Percentiles rank a stretch among this genome's conserved stretches.
Conservation (phyloP, 2,329 filamentous ascomycete genomes). For the Elsinoe batatas region DNA sequence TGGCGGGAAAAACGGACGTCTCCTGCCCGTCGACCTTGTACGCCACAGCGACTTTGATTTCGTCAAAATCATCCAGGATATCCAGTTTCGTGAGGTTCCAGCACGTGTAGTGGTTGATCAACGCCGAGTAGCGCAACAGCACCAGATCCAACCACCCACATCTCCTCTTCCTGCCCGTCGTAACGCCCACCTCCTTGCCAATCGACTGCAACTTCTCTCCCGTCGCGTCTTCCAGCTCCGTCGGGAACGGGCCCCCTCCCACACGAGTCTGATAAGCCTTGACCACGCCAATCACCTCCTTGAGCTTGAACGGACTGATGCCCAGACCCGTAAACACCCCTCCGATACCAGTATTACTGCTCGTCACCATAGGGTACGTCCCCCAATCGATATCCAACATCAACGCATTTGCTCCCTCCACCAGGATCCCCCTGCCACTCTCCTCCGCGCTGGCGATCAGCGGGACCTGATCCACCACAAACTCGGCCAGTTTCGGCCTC, state of each 20-base stretch:
- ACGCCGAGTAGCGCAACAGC: constrained; percentile 54
- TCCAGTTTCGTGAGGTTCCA: constrained; percentile 60
- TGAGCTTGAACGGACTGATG: constrained; percentile 51
- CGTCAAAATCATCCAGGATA: constrained; percentile 62
- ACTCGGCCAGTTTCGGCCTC: constrained; percentile 47
- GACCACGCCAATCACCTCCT: constrained; percentile 54
- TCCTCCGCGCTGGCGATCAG: constrained; percentile 54
- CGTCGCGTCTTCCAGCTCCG: constrained; percentile 50
- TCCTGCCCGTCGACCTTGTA: constrained; percentile 52
- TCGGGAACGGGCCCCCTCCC: constrained; percentile 55
- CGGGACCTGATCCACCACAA: constrained; percentile 57
- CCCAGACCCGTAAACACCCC: constrained; percentile 55
- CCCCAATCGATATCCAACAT: constrained; percentile 58
- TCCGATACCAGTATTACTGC: constrained; percentile 49
- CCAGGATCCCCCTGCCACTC: constrained; percentile 49
- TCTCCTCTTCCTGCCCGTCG: constrained; percentile 50
- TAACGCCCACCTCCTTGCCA: constrained; percentile 47
- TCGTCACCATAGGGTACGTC: constrained; percentile 53
- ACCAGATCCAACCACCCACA: constrained; percentile 61
- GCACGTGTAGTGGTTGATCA: constrained; percentile 57
- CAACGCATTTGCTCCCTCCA: constrained; percentile 59
- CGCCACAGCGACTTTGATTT: constrained; percentile 62
- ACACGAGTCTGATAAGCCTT: constrained; percentile 56
- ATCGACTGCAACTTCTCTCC: constrained; percentile 49
- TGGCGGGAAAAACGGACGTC: constrained; percentile 55